These are phyloP conservation scores for Byssothecium circinans DNA, from an alignment of 2,329 filamentous ascomycete species.

Conservation along the genomic window DNA sequence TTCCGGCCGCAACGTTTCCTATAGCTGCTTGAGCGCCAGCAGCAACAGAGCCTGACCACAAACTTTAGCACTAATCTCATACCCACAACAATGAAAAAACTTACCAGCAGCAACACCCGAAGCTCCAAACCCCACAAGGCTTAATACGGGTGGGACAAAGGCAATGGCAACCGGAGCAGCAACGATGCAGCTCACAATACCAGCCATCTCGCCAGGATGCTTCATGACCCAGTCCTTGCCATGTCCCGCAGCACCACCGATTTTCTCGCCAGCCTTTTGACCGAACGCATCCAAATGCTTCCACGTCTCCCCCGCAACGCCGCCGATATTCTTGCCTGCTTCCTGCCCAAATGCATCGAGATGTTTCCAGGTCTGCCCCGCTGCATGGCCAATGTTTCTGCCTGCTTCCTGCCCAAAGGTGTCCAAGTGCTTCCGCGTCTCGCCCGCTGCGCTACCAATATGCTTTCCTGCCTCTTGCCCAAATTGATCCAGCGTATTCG, in stretches of 20 bases:
- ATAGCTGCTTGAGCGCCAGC: slow-evolving; percentile 7
- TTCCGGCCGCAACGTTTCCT: slow-evolving; percentile 17
- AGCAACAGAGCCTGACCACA: slow-evolving; percentile 1
- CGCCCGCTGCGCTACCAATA: slow-evolving; percentile 3
- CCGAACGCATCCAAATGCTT: too few relatives aligned
- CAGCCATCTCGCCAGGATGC: slow-evolving; percentile 12
- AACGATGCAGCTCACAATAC: slow-evolving; percentile 7
- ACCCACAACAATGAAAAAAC: too few relatives aligned
- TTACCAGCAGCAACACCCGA: slow-evolving; percentile 17
- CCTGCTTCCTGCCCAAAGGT: slow-evolving; percentile 7
- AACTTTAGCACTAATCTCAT: too few relatives aligned
- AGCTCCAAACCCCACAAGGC: slow-evolving; percentile 3
- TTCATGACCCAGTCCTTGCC: slow-evolving; percentile 14
- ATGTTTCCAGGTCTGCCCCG: too few relatives aligned
- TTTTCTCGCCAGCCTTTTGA: not conserved
- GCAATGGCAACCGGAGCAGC: slow-evolving; percentile 10
- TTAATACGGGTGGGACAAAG: not conserved
- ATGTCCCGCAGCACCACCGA: not conserved
- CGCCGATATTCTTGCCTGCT: too few relatives aligned
- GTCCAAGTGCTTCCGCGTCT: slow-evolving; percentile 9
- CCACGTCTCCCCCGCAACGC: too few relatives aligned
- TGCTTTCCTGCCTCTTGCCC: slow-evolving; percentile 8
- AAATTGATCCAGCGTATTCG: slow-evolving; percentile 6
- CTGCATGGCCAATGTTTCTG: slow-evolving; percentile 1
- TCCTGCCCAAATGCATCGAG: too few relatives aligned